Base-by-base conservation (phyloP, 2,329 filamentous ascomycete species). In the Biscogniauxia mediterranea region DNA sequence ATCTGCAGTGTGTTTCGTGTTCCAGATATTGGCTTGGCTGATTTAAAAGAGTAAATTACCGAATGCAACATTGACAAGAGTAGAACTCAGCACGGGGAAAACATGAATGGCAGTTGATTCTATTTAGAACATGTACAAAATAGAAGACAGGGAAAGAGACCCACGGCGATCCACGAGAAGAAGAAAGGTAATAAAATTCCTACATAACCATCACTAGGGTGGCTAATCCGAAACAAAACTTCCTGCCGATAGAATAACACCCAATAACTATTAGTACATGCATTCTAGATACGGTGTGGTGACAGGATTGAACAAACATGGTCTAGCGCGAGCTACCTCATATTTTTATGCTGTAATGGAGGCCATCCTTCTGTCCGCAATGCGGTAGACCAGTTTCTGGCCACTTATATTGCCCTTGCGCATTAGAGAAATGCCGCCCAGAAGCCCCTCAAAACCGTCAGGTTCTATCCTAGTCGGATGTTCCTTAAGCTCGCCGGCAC, bases 341-440 rank as follows among this genome's bases (percentile, higher is more conserved):
- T 11, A 46, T 13, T 13, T 17, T 50, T 50, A 51, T 2, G 54
- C 54, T 8, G 38, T 21, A 26, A 32, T 32, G 20, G 56, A 21
- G 17, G 26, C 28, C n/a, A 21, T n/a, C 20, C 50, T 51, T 8
- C 56, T 21, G 5, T 61, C 59, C 3, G 52, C 55, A 19, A 52
- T 55, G 51, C 59, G 59, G 38, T 61, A 61, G 9, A 61, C 59
- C 51, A 61, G 49, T 52, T 61, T 61, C 42, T 55, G 51, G 11
- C 59, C 59, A 11, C 51, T 52, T 13, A 61, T 52, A 52, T 57
- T 50, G 13, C 59, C 59, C 32, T 49, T 54, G 42, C 59, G 55
- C 25, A 61, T 15, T 13, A 61, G 21, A 15, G 25, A 26, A 5
- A 61, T 52, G 25, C 59, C 59, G 21, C 57, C 55, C 2, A 61